These are phyloP conservation scores for Anthoceros angustus DNA, from an alignment of 225 moss, liverwort and hornwort species.

Conservation along the genomic window DNA sequence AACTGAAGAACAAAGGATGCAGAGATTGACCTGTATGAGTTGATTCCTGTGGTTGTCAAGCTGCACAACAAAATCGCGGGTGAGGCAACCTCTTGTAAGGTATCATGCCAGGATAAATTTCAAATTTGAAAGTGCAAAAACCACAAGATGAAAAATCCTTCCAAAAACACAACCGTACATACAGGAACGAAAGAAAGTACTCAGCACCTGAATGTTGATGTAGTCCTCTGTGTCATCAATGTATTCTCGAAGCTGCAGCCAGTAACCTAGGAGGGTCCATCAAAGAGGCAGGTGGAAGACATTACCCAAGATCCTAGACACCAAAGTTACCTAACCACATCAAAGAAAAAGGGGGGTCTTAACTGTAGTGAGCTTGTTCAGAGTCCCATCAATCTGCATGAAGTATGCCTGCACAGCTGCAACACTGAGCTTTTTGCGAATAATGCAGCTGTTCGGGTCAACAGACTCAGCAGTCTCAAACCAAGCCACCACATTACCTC, in stretches of 20 bases:
- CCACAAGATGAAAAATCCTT: too few species aligned
- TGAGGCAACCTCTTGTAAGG: slow-evolving; percentile 41
- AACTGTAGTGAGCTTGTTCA: slow-evolving; percentile 96
- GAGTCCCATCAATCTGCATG: slow-evolving; percentile 97
- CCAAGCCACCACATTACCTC: slow-evolving; percentile 32
- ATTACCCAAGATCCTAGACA: not conserved
- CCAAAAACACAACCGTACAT: not conserved
- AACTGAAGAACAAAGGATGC: not conserved
- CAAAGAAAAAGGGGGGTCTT: slow-evolving; percentile 10
- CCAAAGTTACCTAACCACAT: not conserved
- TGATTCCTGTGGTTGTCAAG: slow-evolving; percentile 98
- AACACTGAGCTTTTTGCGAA: not conserved
- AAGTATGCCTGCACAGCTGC: slow-evolving; percentile 71
- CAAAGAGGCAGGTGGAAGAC: not conserved
- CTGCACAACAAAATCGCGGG: slow-evolving; percentile 49
- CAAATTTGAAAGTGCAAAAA: slow-evolving; percentile 12
- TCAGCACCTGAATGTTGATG: slow-evolving; percentile 91
- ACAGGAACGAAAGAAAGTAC: not conserved
- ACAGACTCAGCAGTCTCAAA: too few species aligned
- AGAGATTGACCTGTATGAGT: slow-evolving; percentile 65
- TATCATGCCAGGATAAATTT: slow-evolving; percentile 33
- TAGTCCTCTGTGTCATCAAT: slow-evolving; percentile 97
- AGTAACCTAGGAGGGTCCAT: not conserved
- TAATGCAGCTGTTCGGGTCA: not conserved
- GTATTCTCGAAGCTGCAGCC: slow-evolving; percentile 75